Evolutionary conservation across 768 basidiomycete genomes (phyloP).

Genomic region (Amanita exitialis): DNA sequence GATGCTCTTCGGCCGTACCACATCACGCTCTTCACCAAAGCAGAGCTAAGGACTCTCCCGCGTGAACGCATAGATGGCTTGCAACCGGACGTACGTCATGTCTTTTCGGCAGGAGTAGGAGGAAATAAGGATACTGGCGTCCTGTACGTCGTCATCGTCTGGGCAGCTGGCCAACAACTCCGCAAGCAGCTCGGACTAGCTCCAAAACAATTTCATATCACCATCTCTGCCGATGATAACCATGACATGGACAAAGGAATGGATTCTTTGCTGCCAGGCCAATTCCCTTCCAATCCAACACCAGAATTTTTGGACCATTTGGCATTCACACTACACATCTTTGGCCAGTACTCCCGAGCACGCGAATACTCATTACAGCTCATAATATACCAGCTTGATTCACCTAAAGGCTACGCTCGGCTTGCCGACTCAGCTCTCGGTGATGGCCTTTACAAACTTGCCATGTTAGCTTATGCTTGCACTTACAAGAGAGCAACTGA

Average conservation of each 20-base stretch:
- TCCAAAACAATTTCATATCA: constrained; percentile 47
- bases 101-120: constrained; percentile 32
- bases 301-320: constrained; percentile 34
- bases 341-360: constrained; percentile 24
- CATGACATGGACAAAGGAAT: constrained; percentile 39
- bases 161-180: constrained; percentile 42
- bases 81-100: constrained; percentile 9
- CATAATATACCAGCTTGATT: constrained; percentile 20
- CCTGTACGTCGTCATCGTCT: constrained; percentile 42
- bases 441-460: constrained; percentile 28
- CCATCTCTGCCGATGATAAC: constrained; percentile 29
- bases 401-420: constrained; percentile 38
- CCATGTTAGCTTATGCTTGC: constrained; percentile 46
- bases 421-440: constrained; percentile 34
- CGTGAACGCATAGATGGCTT: background rate
- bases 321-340: constrained; percentile 31
- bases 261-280: constrained; percentile 28
- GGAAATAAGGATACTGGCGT: constrained; percentile 20
- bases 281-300: constrained; percentile 18
- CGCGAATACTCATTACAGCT: constrained; percentile 22
- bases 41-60: background rate
- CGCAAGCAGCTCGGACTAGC: constrained; percentile 38
- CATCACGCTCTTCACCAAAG: constrained; percentile 1
- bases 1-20: background rate
- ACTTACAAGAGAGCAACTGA: constrained; percentile 30